Evolutionary conservation across 345 rosid genomes (phyloP).

Genomic region (Moricandia moricandioides): DNA sequence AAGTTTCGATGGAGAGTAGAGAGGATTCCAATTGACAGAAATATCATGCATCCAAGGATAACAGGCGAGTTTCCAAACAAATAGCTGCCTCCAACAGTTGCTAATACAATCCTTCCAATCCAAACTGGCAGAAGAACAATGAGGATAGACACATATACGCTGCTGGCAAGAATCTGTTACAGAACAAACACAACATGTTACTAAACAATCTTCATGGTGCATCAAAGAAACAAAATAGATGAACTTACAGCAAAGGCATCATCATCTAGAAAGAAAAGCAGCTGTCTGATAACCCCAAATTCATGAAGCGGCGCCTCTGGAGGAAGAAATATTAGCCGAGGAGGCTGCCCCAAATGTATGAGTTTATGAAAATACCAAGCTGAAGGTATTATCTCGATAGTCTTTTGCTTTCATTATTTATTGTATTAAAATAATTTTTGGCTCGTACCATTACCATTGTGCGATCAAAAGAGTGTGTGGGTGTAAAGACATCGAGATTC

Average conservation of each 20-base stretch:
- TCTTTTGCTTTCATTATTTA: too few species aligned
- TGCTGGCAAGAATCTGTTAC: slow-evolving; percentile 13
- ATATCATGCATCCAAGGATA: slow-evolving; percentile 5
- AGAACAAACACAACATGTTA: background rate
- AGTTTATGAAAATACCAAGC: slow-evolving; percentile 5
- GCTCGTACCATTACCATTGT: too few species aligned
- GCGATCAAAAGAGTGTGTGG: too few species aligned
- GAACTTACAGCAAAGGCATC: slow-evolving; percentile 21
- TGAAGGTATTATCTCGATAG: too few species aligned
- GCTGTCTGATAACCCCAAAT: slow-evolving; percentile 16
- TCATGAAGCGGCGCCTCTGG: background rate
- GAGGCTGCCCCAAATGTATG: background rate
- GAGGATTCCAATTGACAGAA: background rate
- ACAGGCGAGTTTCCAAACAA: background rate
- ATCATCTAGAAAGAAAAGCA: slow-evolving; percentile 24
- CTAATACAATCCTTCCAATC: slow-evolving; percentile 10
- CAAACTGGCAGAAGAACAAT: slow-evolving; percentile 18
- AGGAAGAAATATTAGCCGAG: background rate
- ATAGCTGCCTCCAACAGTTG: slow-evolving; percentile 9
- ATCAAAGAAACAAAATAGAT: background rate
- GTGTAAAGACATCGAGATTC: too few species aligned
- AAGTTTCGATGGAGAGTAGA: background rate
- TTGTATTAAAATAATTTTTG: too few species aligned
- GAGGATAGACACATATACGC: background rate
- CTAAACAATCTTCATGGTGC: background rate